Percentiles rank a stretch among this genome's conserved stretches.
Conservation (phyloP, 768 basidiomycete species). For the Strobilomyces echinocephalus region DNA sequence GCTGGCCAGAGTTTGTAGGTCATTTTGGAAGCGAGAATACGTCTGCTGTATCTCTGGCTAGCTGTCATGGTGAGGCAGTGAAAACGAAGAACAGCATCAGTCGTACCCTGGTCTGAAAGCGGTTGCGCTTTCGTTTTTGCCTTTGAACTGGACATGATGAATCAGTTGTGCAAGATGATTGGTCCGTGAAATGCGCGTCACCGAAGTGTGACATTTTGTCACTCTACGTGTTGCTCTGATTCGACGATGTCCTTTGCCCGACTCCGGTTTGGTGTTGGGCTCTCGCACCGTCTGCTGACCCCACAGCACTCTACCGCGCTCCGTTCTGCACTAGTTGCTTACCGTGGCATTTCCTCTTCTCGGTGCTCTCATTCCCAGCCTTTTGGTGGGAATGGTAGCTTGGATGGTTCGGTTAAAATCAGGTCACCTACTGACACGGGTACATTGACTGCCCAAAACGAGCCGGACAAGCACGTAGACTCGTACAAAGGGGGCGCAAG, state of each 20-base stretch:
- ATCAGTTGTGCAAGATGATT: constrained; percentile 12
- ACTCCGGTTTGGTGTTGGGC: constrained; percentile 45
- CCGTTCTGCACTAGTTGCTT: constrained; percentile 37
- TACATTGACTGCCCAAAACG: constrained; percentile 33
- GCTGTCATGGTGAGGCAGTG: constrained; percentile 36
- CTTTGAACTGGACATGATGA: constrained; percentile 49
- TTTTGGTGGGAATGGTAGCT: constrained; percentile 10
- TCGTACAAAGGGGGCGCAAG: constrained; percentile 77
- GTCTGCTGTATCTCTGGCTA: constrained; percentile 80
- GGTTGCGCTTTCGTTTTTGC: constrained; percentile 53
- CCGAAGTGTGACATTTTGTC: constrained; percentile 25
- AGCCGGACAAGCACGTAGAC: constrained; percentile 52
- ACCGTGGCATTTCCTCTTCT: constrained; percentile 36
- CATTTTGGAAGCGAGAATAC: constrained; percentile 78
- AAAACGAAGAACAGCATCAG: background rate
- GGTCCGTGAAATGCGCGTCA: constrained; percentile 18
- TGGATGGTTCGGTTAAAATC: constrained; percentile 25
- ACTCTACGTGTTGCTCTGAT: constrained; percentile 18
- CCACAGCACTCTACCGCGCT: constrained; percentile 24
- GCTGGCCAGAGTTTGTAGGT: constrained; percentile 83
- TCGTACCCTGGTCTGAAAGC: constrained; percentile 70
- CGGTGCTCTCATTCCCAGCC: constrained; percentile 20
- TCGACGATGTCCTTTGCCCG: constrained; percentile 55
- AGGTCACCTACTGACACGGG: constrained; percentile 34
- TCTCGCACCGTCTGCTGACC: constrained; percentile 42